Conservation (phyloP, 805 yeast species). For the Maudiozyma pseudohumilis region DNA sequence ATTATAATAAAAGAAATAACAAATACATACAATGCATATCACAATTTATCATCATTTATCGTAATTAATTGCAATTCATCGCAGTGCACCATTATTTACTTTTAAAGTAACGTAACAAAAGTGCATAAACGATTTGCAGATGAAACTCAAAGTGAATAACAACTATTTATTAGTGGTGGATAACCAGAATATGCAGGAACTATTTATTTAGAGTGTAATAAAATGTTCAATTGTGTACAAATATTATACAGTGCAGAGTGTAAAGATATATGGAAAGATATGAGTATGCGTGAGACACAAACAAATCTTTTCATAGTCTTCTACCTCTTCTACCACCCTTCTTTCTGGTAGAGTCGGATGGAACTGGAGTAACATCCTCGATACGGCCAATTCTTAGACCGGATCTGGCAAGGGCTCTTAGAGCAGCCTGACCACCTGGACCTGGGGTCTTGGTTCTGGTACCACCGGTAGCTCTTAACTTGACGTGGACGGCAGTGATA, state of each 20-base stretch:
- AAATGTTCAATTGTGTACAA: not conserved
- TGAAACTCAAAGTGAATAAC: too few species aligned
- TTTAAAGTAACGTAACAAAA: not conserved
- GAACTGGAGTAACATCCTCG: conserved; percentile 99
- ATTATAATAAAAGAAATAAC: too few species aligned
- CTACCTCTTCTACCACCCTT: conserved; percentile 99
- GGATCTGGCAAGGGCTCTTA: conserved; percentile 99
- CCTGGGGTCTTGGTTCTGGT: conserved; percentile 99
- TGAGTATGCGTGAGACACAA: not conserved
- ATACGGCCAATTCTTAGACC: conserved; percentile 99
- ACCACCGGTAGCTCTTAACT: conserved; percentile 99
- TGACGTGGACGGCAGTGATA: conserved; percentile 98
- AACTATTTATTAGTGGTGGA: too few species aligned
- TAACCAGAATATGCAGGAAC: not conserved
- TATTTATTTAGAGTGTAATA: not conserved
- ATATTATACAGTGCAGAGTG: not conserved
- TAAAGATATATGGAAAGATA: not conserved
- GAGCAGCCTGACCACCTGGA: conserved; percentile 99
- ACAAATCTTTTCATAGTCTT: conserved; percentile 58
- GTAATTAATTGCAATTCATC: too few species aligned
- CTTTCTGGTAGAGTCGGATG: conserved; percentile 99
- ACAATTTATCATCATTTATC: too few species aligned
- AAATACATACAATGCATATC: too few species aligned
- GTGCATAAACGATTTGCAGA: too few species aligned
- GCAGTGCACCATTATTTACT: too few species aligned